These are phyloP conservation scores for Coriaria nepalensis DNA, from an alignment of 306 rosid genomes.

Conservation along the genomic window DNA sequence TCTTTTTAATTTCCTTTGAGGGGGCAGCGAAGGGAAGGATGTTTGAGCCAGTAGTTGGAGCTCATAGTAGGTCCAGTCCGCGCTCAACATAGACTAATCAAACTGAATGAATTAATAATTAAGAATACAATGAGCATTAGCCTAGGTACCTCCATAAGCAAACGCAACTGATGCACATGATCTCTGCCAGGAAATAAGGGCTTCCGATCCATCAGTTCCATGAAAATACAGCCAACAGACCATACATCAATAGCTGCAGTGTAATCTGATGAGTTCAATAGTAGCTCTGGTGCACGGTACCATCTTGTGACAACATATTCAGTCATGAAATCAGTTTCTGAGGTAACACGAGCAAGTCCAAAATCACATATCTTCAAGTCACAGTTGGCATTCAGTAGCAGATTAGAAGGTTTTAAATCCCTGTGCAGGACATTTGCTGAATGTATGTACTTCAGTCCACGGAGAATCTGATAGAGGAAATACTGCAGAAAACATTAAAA, in stretches of 20 bases:
- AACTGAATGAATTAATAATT: background rate
- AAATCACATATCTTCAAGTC: slow-evolving; percentile 94
- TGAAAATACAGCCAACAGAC: slow-evolving; percentile 95
- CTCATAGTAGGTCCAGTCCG: too few relatives aligned
- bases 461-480: slow-evolving; percentile 89
- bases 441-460: slow-evolving; percentile 94
- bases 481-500: slow-evolving; percentile 38
- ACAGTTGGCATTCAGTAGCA: slow-evolving; percentile 84
- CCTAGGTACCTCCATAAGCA: slow-evolving; percentile 78
- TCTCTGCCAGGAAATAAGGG: slow-evolving; percentile 96
- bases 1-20: too few relatives aligned
- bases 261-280: slow-evolving; percentile 86
- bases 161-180: slow-evolving; percentile 87
- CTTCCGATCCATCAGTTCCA: slow-evolving; percentile 94
- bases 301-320: slow-evolving; percentile 94
- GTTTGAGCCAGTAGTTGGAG: too few relatives aligned
- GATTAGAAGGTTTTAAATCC: slow-evolving; percentile 95
- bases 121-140: background rate
- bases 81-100: too few relatives aligned
- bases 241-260: slow-evolving; percentile 97
- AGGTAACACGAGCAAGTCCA: slow-evolving; percentile 94
- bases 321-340: slow-evolving; percentile 95
- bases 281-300: slow-evolving; percentile 96
- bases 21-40: too few relatives aligned
- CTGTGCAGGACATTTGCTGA: slow-evolving; percentile 94